A percentile compares a stretch with the other conserved stretches of the same genome.
Evolutionary conservation across 805 yeast species (phyloP).

Genomic region (Pichia occidentalis): DNA sequence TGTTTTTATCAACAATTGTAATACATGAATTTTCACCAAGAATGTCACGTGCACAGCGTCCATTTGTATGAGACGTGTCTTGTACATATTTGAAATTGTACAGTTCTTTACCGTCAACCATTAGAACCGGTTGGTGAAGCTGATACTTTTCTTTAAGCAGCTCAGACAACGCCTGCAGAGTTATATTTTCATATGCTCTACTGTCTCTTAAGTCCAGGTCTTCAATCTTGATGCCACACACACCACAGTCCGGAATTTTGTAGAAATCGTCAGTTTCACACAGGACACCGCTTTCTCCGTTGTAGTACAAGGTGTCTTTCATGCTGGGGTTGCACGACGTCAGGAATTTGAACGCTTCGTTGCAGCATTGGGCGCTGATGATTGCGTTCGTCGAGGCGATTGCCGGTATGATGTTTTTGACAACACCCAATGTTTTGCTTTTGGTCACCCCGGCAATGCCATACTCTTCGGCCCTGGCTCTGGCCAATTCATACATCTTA

Average conservation of each 20-base stretch:
- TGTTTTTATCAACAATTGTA: conserved; percentile 16
- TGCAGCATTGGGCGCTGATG: conserved; percentile 82
- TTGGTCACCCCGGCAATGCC: conserved; percentile 72
- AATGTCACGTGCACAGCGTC: neutral
- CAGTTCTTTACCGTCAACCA: conserved; percentile 20
- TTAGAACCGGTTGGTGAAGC: conserved; percentile 19
- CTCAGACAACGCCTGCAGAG: conserved; percentile 16
- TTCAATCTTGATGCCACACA: conserved; percentile 49
- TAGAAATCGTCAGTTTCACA: conserved; percentile 65
- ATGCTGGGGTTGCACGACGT: conserved; percentile 61
- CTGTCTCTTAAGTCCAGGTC: conserved; percentile 12
- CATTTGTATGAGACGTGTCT: neutral
- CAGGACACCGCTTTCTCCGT: conserved; percentile 76
- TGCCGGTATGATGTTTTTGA: conserved; percentile 88
- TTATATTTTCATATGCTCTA: conserved; percentile 5
- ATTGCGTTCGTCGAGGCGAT: conserved; percentile 92
- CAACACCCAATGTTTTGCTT: conserved; percentile 73
- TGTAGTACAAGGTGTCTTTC: conserved; percentile 78
- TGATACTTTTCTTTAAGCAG: conserved; percentile 12
- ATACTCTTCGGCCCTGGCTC: conserved; percentile 53
- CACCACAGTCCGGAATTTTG: conserved; percentile 58
- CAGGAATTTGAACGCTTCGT: conserved; percentile 75
- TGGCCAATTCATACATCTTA: conserved; percentile 52
- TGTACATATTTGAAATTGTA: conserved; percentile 19
- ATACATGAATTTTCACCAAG: neutral